These are phyloP conservation scores for Sporothrix schenckii DNA, from an alignment of 2,329 filamentous ascomycete species.

Conservation along the genomic window DNA sequence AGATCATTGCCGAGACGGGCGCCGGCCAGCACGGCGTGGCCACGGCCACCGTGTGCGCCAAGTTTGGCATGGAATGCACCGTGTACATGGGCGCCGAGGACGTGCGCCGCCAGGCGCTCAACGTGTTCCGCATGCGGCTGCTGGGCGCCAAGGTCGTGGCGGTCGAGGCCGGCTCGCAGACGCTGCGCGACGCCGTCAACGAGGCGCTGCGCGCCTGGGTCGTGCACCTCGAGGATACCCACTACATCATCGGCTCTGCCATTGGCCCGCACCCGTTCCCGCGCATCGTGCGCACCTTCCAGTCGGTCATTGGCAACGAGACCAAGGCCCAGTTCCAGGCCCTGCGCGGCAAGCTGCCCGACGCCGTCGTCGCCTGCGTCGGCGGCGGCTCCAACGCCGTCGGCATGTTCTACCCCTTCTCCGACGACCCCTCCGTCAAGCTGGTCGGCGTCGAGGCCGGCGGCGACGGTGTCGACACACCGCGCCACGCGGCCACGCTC, in stretches of 20 bases:
- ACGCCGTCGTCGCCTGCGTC: constrained; percentile 95
- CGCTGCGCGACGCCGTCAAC: constrained; percentile 86
- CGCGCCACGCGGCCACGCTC: constrained; percentile 83
- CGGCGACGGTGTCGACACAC: constrained; percentile 86
- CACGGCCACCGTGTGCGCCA: constrained; percentile 94
- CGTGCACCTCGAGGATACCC: constrained; percentile 85
- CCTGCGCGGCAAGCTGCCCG: constrained; percentile 84
- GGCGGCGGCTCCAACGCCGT: constrained; percentile 93
- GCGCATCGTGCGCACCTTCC: constrained; percentile 95
- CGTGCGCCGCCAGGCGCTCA: constrained; percentile 90
- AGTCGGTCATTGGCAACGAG: constrained; percentile 93
- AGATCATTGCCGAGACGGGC: constrained; percentile 97
- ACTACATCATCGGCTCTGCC: constrained; percentile 97
- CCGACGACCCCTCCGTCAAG: constrained; percentile 80
- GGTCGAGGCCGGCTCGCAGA: constrained; percentile 86
- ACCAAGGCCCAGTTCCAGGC: constrained; percentile 89
- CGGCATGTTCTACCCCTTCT: constrained; percentile 98
- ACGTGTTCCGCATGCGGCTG: constrained; percentile 97
- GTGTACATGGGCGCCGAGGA: constrained; percentile 99
- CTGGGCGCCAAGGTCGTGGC: constrained; percentile 90
- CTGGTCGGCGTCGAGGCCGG: constrained; percentile 93
- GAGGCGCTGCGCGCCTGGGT: constrained; percentile 96
- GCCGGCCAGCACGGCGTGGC: constrained; percentile 98
- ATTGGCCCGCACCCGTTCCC: constrained; percentile 98
- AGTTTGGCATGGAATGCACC: constrained; percentile 97